Conservation (phyloP, 2,329 filamentous ascomycete genomes). For the Aspergillus versicolor region DNA sequence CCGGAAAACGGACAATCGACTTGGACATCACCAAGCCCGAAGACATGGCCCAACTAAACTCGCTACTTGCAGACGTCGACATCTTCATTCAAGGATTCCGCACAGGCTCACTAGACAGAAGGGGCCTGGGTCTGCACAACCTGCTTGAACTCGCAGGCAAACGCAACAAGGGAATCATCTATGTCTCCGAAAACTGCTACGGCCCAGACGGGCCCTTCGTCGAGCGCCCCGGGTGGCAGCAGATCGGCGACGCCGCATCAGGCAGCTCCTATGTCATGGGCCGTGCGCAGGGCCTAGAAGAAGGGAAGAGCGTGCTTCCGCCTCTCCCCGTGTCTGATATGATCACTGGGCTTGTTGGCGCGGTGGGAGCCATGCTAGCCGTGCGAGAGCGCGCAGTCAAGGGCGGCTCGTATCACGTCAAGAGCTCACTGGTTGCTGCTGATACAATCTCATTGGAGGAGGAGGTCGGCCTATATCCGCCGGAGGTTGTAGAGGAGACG, state of each 20-base stretch:
- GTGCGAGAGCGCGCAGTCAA: conserved; percentile 6
- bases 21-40: conserved; percentile 46
- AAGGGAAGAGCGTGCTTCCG: background rate
- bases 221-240: conserved; percentile 50
- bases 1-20: conserved; percentile 12
- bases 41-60: conserved; percentile 39
- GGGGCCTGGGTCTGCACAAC: background rate
- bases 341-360: background rate
- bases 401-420: conserved; percentile 20
- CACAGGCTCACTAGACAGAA: conserved; percentile 36
- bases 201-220: conserved; percentile 47
- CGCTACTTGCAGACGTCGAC: conserved; percentile 50
- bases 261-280: conserved; percentile 37
- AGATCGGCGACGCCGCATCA: conserved; percentile 46
- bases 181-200: conserved; percentile 51
- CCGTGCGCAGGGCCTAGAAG: conserved; percentile 9
- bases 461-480: conserved; percentile 35
- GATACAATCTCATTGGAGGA: conserved; percentile 31
- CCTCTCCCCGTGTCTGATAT: background rate
- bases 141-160: conserved; percentile 39
- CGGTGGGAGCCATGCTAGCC: background rate
- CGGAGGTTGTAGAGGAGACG: conserved; percentile 19
- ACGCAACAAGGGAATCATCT: conserved; percentile 46
- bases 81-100: conserved; percentile 55
- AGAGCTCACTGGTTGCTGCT: conserved; percentile 29